A percentile compares a stretch with the other conserved stretches of the same genome.
phyloP scores from a whole-genome alignment of 805 yeast genomes.

The Cyberlindnera sargentensis region DNA sequence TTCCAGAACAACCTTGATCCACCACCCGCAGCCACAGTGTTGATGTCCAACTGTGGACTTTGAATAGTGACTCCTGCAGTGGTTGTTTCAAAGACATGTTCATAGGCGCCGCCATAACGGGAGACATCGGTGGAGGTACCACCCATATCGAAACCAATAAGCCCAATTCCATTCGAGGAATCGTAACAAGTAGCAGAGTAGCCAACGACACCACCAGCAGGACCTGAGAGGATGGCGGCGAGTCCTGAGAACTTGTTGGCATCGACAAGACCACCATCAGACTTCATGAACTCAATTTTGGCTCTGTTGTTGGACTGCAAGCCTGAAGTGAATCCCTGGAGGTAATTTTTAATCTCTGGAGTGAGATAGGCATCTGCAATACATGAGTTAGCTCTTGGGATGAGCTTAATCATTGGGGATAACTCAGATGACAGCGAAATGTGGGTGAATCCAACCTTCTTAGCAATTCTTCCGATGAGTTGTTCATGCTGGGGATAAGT shows the following conservation, averaged over 20 bases:
- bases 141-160: slow-evolving; percentile 86
- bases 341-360: slow-evolving; percentile 65
- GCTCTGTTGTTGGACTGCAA: slow-evolving; percentile 39
- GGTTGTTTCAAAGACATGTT: slow-evolving; percentile 75
- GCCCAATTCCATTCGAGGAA: slow-evolving; percentile 45
- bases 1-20: slow-evolving; percentile 63
- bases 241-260: slow-evolving; percentile 81
- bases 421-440: slow-evolving; percentile 62
- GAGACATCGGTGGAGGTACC: slow-evolving; percentile 88
- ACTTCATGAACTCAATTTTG: slow-evolving; percentile 81
- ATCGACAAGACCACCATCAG: slow-evolving; percentile 91
- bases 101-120: slow-evolving; percentile 58
- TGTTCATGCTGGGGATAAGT: slow-evolving; percentile 67
- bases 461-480: slow-evolving; percentile 51
- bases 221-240: slow-evolving; percentile 86
- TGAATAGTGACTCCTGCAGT: slow-evolving; percentile 81
- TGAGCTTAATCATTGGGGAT: slow-evolving; percentile 73
- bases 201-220: slow-evolving; percentile 98
- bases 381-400: slow-evolving; percentile 70
- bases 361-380: slow-evolving; percentile 80
- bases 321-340: slow-evolving; percentile 55
- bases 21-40: slow-evolving; percentile 83
- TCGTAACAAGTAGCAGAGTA: slow-evolving; percentile 76
- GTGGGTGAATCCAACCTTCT: slow-evolving; percentile 57
- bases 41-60: slow-evolving; percentile 77